Percentiles rank a stretch among this genome's conserved stretches.
phyloP scores from a whole-genome alignment of 2,329 filamentous ascomycete species.

The Huntiella moniliformis region DNA sequence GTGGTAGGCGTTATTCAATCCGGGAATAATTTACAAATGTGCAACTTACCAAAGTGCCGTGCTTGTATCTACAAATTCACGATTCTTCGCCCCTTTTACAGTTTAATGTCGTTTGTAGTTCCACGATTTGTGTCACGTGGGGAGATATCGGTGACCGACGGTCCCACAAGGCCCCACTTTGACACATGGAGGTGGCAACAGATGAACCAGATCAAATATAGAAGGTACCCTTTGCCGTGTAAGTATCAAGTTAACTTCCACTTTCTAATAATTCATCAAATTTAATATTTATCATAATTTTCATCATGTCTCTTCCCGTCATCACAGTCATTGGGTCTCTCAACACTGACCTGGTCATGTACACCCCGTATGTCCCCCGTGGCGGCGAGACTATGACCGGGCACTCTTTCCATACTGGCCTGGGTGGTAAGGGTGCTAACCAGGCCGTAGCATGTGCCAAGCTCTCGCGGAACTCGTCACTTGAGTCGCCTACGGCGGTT shows the following conservation, averaged over 20 bases:
- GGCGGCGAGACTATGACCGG: constrained; percentile 52
- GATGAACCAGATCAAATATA: background rate
- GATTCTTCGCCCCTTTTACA: too few species aligned
- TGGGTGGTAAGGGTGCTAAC: constrained; percentile 57
- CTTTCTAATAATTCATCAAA: background rate
- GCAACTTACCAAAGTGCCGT: too few species aligned
- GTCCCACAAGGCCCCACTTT: background rate
- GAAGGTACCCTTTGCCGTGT: too few species aligned
- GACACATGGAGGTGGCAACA: background rate
- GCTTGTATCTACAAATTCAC: too few species aligned
- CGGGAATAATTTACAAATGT: too few species aligned
- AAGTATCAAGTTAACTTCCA: too few species aligned
- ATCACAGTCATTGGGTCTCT: constrained; percentile 54
- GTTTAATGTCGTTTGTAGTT: background rate
- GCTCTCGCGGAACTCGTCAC: constrained; percentile 25
- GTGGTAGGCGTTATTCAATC: too few species aligned
- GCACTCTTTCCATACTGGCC: constrained; percentile 26
- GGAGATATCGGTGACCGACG: constrained; percentile 4
- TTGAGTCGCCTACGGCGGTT: constrained; percentile 4
- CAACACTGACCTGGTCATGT: constrained; percentile 54
- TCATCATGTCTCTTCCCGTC: constrained; percentile 16
- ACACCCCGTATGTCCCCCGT: constrained; percentile 45
- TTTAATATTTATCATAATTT: background rate
- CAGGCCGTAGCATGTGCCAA: constrained; percentile 48
- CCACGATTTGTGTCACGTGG: background rate